A percentile compares a stretch with the other conserved stretches of the same genome.
Evolutionary conservation across 441 rosid genomes (phyloP).

Genomic region (Pelargonium citronellum): DNA sequence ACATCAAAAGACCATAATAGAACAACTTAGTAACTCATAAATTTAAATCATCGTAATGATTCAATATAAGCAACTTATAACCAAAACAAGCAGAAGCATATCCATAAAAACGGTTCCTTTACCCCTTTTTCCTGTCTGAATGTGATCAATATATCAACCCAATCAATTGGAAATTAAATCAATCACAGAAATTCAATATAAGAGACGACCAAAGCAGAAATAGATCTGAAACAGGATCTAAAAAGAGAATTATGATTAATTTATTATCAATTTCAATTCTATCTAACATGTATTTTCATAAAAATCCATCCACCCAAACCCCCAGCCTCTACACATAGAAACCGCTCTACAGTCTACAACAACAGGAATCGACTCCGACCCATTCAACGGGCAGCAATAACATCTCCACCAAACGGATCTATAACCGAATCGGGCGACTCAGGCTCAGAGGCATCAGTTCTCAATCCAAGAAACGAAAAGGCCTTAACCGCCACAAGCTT

Average conservation of each 20-base stretch:
- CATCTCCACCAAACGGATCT: conserved; percentile 23
- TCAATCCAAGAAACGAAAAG: conserved; percentile 17
- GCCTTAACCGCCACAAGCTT: conserved; percentile 35
- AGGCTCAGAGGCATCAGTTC: background rate
- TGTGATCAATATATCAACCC: background rate
- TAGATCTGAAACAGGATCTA: conserved; percentile 1
- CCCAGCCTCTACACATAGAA: conserved; percentile 21
- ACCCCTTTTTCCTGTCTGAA: no score
- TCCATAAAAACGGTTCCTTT: no score
- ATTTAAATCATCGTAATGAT: no score
- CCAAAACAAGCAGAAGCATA: no score
- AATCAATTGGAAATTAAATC: background rate
- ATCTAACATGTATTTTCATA: background rate
- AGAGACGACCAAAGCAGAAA: conserved; percentile 1
- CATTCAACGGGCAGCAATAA: conserved; percentile 28
- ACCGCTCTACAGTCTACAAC: background rate
- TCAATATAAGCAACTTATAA: no score
- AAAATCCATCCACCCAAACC: background rate
- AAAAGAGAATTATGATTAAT: conserved; percentile 2
- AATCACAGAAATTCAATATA: background rate
- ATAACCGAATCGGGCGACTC: conserved; percentile 31
- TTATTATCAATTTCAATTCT: conserved; percentile 16
- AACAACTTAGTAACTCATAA: no score
- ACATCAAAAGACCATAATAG: no score
- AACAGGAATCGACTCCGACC: background rate